Evolutionary conservation across 495 filamentous ascomycete species (phyloP).

Genomic region (Clohesyomyces aquaticus): DNA sequence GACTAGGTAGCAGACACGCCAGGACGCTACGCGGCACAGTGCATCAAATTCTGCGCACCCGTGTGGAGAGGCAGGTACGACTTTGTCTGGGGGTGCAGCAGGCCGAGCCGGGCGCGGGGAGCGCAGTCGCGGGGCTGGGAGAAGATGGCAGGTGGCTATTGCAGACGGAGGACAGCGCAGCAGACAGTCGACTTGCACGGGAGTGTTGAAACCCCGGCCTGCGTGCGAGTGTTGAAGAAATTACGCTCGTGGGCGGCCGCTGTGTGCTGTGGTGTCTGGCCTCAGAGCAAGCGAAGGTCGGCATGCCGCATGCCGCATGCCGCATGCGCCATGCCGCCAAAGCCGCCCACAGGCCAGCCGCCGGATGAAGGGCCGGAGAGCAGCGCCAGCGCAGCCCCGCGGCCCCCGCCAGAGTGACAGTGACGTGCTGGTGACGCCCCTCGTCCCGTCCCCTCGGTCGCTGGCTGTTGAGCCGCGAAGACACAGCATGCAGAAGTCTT

Average conservation of each 20-base stretch:
- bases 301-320: neutral
- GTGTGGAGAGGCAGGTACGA: neutral
- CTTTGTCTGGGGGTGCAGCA: neutral
- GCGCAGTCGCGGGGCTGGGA: constrained; percentile 10
- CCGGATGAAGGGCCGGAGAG: neutral
- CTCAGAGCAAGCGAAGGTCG: neutral
- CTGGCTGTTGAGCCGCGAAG: no score
- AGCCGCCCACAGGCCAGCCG: neutral
- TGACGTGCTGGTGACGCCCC: neutral
- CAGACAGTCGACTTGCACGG: neutral
- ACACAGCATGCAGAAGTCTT: no score
- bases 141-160: neutral
- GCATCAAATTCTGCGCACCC: neutral
- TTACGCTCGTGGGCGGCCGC: neutral
- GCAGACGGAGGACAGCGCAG: neutral
- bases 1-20: constrained; percentile 1
- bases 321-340: neutral
- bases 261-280: neutral
- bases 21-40: constrained; percentile 8
- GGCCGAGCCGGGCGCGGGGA: neutral
- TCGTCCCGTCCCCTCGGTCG: no score
- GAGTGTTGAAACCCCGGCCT: constrained; percentile 3
- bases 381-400: neutral
- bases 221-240: constrained; percentile 2
- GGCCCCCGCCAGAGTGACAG: neutral